These are phyloP conservation scores for Didymosphaeria variabile DNA, from an alignment of 2,329 filamentous ascomycete genomes.

Conservation along the genomic window DNA sequence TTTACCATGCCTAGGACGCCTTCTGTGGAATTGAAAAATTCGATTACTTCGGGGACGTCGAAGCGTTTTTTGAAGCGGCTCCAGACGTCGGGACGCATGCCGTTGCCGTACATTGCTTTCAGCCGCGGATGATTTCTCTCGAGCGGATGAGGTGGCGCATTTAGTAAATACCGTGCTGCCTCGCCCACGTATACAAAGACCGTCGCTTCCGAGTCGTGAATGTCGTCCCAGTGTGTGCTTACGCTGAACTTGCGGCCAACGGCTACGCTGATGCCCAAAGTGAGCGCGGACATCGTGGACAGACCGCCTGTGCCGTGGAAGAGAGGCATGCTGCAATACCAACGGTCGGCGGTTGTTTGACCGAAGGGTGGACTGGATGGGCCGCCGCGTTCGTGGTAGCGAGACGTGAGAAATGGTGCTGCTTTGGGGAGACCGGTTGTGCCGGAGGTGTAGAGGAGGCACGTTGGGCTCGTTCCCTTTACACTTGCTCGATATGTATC, in stretches of 20 bases:
- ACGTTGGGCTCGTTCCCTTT: constrained; percentile 62
- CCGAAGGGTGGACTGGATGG: constrained; percentile 45
- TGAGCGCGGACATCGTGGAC: constrained; percentile 60
- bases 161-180: constrained; percentile 75
- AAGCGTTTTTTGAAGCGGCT: constrained; percentile 69
- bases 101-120: constrained; percentile 70
- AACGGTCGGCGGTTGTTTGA: constrained; percentile 62
- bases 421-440: constrained; percentile 77
- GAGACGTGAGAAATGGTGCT: constrained; percentile 37
- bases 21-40: constrained; percentile 82
- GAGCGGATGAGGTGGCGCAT: constrained; percentile 68
- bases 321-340: constrained; percentile 79
- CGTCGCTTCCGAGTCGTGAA: constrained; percentile 71
- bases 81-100: constrained; percentile 74
- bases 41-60: constrained; percentile 67
- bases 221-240: constrained; percentile 74
- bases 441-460: constrained; percentile 76
- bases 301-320: constrained; percentile 79
- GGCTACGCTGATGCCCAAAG: constrained; percentile 59
- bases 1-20: constrained; percentile 69
- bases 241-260: constrained; percentile 73
- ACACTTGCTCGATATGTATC: constrained; percentile 65
- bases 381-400: constrained; percentile 44
- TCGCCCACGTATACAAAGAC: constrained; percentile 81
- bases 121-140: constrained; percentile 66